A percentile compares a stretch with the other conserved stretches of the same genome.
Evolutionary conservation across 768 basidiomycete genomes (phyloP).

Genomic region (Leucocoprinus birnbaumii): DNA sequence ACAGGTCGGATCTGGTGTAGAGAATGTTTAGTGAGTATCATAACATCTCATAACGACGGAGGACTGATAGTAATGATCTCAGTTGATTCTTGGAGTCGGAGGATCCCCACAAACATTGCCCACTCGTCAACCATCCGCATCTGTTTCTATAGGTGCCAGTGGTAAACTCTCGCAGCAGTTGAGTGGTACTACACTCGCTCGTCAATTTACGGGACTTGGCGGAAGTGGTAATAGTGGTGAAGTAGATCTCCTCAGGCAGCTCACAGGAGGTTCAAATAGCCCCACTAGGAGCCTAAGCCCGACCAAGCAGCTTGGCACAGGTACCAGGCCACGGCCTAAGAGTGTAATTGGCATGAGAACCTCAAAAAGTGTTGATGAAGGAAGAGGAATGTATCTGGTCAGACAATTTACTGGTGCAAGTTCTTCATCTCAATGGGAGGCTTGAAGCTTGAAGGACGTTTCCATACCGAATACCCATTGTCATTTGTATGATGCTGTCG

Average conservation of each 20-base stretch:
- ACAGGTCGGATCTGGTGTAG: slow-evolving; percentile 80
- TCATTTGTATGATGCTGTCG: neutral
- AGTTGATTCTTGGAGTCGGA: slow-evolving; percentile 57
- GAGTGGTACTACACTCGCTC: slow-evolving; percentile 70
- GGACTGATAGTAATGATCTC: slow-evolving; percentile 5
- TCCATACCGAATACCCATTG: neutral
- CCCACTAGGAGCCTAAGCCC: slow-evolving; percentile 75
- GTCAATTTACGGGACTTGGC: slow-evolving; percentile 69
- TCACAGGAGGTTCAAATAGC: slow-evolving; percentile 66
- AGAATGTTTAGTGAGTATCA: slow-evolving; percentile 66
- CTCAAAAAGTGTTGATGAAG: slow-evolving; percentile 63
- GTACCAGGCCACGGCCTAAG: slow-evolving; percentile 64
- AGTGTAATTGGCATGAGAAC: slow-evolving; percentile 72
- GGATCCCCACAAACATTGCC: slow-evolving; percentile 53
- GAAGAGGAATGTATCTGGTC: slow-evolving; percentile 72
- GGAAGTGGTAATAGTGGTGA: slow-evolving; percentile 30
- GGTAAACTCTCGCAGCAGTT: slow-evolving; percentile 48
- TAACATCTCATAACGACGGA: neutral
- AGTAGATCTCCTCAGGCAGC: slow-evolving; percentile 44
- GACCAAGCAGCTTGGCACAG: slow-evolving; percentile 57
- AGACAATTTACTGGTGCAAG: slow-evolving; percentile 70
- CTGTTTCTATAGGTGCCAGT: slow-evolving; percentile 40
- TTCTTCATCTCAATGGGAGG: slow-evolving; percentile 15
- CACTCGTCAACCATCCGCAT: slow-evolving; percentile 29
- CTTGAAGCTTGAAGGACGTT: neutral